Conservation (phyloP, 345 rosid genomes). For the Dipteronia sinensis region DNA sequence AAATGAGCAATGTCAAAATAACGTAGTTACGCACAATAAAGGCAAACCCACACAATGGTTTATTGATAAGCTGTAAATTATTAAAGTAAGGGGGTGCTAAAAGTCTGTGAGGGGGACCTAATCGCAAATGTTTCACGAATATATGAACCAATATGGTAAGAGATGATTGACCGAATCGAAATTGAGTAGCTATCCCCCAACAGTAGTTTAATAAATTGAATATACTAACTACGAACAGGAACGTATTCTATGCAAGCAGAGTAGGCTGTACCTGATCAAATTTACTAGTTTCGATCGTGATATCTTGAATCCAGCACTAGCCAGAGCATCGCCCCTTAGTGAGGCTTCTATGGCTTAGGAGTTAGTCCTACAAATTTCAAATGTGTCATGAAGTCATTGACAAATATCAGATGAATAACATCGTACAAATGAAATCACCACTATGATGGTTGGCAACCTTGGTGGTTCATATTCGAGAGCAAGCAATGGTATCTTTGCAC, state of each 20-base stretch:
- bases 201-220: neutral
- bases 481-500: no score
- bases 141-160: neutral
- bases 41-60: neutral
- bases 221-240: neutral
- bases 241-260: neutral
- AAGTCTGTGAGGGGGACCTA: neutral
- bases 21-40: neutral
- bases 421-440: no score
- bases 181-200: neutral
- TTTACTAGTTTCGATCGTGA: slow-evolving; percentile 81
- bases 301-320: no score
- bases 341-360: no score
- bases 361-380: no score
- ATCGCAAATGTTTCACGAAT: neutral
- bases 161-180: neutral
- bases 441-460: no score
- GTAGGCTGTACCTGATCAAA: slow-evolving; percentile 62
- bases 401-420: no score
- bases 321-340: no score
- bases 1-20: no score
- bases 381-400: no score
- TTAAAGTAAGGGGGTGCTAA: neutral
- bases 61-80: neutral
- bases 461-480: no score